These are phyloP conservation scores for Flaveria trinervia DNA, from an alignment of 129 eudicot genomes.

Conservation along the genomic window DNA sequence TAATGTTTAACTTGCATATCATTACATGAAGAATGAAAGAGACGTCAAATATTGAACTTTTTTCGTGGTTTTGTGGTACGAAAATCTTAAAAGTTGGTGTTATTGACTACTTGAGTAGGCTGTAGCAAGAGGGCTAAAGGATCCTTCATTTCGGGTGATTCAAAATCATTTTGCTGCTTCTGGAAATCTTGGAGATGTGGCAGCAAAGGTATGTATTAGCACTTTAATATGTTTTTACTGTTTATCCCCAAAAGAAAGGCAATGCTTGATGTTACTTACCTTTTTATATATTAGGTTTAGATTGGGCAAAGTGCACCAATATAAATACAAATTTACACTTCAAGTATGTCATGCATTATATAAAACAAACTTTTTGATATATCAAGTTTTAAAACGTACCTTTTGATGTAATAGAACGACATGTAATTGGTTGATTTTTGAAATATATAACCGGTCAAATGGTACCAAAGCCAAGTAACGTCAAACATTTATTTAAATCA, in stretches of 20 bases:
- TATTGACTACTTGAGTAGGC: constrained; percentile 56
- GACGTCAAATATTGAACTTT: background rate
- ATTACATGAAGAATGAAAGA: background rate
- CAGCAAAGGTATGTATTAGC: constrained; percentile 75
- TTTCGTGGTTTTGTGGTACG: background rate
- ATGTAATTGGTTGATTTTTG: background rate
- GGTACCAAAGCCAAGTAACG: too few species aligned
- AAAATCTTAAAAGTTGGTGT: background rate
- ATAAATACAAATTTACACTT: background rate
- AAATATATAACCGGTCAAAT: background rate
- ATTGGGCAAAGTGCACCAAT: background rate
- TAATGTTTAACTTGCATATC: background rate
- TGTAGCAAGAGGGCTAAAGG: constrained; percentile 95
- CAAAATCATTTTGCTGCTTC: constrained; percentile 90
- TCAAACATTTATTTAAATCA: background rate
- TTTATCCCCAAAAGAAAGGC: constrained; percentile 6
- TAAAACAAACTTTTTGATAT: background rate
- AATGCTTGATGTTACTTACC: background rate
- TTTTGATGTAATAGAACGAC: background rate
- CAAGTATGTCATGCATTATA: background rate
- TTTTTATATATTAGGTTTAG: background rate
- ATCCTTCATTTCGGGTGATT: constrained; percentile 95
- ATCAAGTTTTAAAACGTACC: background rate
- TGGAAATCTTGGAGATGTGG: constrained; percentile 93
- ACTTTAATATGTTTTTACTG: constrained; percentile 9